These are phyloP conservation scores for Violaceomyces palustris DNA, from an alignment of 1,284 basidiomycete species.

Conservation along the genomic window DNA sequence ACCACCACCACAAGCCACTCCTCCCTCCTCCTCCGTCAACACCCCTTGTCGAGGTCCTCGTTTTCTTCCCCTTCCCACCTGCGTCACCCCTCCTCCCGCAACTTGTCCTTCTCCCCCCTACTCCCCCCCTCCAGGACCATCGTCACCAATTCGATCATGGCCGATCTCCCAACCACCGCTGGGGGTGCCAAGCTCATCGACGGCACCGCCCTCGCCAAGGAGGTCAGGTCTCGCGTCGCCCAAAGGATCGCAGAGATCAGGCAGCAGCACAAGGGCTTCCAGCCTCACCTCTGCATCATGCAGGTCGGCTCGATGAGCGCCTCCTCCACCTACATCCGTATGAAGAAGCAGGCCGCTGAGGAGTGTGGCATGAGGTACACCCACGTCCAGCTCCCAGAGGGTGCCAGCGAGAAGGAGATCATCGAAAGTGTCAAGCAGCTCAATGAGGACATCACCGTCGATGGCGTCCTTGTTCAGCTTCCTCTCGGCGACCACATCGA, in stretches of 20 bases:
- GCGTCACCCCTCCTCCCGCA: not conserved
- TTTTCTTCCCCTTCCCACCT: too few species aligned
- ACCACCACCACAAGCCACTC: too few species aligned
- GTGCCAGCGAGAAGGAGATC: slow-evolving; percentile 70
- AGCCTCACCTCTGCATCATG: slow-evolving; percentile 83
- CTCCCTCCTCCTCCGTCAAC: too few species aligned
- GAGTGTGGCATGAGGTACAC: slow-evolving; percentile 87
- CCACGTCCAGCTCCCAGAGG: slow-evolving; percentile 68
- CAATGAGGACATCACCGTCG: slow-evolving; percentile 76
- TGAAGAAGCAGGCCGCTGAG: slow-evolving; percentile 93
- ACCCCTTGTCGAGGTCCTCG: too few species aligned
- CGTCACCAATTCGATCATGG: slow-evolving; percentile 24
- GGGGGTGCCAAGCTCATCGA: slow-evolving; percentile 65
- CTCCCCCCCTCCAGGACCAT: slow-evolving; percentile 6
- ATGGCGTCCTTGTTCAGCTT: slow-evolving; percentile 94
- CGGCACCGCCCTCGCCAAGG: slow-evolving; percentile 84
- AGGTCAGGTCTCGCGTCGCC: slow-evolving; percentile 49
- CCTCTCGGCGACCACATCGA: slow-evolving; percentile 82
- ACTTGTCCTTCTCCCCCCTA: not conserved
- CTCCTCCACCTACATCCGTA: slow-evolving; percentile 87
- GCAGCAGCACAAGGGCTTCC: slow-evolving; percentile 70
- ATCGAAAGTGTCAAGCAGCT: slow-evolving; percentile 72
- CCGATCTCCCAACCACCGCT: slow-evolving; percentile 25
- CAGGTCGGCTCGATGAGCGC: slow-evolving; percentile 89
- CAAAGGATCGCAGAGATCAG: slow-evolving; percentile 33